Evolutionary conservation across 2,329 filamentous ascomycete genomes (phyloP).

Genomic region (Hortaea sp.): DNA sequence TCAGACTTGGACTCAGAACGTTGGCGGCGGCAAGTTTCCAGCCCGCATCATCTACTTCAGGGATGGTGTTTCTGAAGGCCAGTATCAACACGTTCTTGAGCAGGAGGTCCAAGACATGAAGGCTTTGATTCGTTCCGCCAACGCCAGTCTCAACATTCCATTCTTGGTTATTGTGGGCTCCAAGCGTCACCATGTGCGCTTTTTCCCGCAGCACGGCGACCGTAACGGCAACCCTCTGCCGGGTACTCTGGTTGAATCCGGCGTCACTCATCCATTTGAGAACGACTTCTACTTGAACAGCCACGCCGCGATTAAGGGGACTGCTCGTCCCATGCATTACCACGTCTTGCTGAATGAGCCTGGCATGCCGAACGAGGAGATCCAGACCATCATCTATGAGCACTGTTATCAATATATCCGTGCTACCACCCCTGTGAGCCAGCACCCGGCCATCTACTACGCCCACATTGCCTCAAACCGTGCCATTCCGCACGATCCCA

Average conservation of each 20-base stretch:
- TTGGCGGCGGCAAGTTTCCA: constrained; percentile 48
- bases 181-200: constrained; percentile 89
- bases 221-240: constrained; percentile 73
- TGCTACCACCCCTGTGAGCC: constrained; percentile 82
- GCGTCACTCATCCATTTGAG: constrained; percentile 83
- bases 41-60: constrained; percentile 82
- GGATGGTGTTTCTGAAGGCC: constrained; percentile 81
- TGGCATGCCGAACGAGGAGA: constrained; percentile 51
- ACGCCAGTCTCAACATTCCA: constrained; percentile 42
- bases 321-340: constrained; percentile 76
- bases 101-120: constrained; percentile 69
- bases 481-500: constrained; percentile 62
- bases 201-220: constrained; percentile 64
- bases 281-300: constrained; percentile 74
- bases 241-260: constrained; percentile 76
- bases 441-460: constrained; percentile 88
- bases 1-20: constrained; percentile 50
- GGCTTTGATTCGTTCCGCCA: constrained; percentile 27
- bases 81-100: constrained; percentile 70
- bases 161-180: constrained; percentile 82
- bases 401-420: constrained; percentile 90
- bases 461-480: constrained; percentile 81
- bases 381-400: constrained; percentile 87
- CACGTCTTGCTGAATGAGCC: constrained; percentile 80
- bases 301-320: constrained; percentile 82